Percentiles rank a stretch among this genome's conserved stretches.
Evolutionary conservation across 192 early-diverging fungal species (phyloP).

Genomic region (Coemansia sp.): DNA sequence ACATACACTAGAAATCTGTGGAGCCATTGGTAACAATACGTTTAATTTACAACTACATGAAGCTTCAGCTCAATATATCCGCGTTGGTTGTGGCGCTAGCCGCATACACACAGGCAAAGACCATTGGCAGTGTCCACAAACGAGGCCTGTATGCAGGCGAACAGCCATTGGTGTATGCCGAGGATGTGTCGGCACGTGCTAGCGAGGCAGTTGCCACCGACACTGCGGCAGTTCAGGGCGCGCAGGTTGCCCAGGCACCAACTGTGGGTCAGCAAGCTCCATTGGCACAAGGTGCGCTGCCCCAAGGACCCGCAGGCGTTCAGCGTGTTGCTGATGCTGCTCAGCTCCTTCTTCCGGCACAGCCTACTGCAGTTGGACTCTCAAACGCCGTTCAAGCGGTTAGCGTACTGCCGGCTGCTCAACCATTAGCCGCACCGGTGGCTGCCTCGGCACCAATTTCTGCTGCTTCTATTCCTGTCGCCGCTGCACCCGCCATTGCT

Average conservation of each 20-base stretch:
- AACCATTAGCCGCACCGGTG: neutral
- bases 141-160: conserved; percentile 29
- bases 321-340: conserved; percentile 37
- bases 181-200: conserved; percentile 14
- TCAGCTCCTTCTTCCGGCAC: conserved; percentile 32
- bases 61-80: conserved; percentile 34
- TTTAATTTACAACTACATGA: conserved; percentile 15
- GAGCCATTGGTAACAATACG: neutral
- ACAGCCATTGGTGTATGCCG: conserved; percentile 19
- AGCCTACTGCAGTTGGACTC: conserved; percentile 17
- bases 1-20: neutral
- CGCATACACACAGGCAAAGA: conserved; percentile 20
- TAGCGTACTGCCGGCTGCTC: neutral
- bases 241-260: conserved; percentile 9
- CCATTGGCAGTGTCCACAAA: conserved; percentile 8
- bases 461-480: neutral
- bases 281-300: conserved; percentile 1
- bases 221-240: conserved; percentile 2
- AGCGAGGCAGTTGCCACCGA: neutral
- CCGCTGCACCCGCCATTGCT: neutral
- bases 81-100: conserved; percentile 34
- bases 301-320: neutral
- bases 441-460: conserved; percentile 9
- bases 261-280: conserved; percentile 1
- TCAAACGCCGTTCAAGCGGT: conserved; percentile 23